phyloP scores from a whole-genome alignment of 176 grass and related monocot species.

The Aegilops longissima region DNA sequence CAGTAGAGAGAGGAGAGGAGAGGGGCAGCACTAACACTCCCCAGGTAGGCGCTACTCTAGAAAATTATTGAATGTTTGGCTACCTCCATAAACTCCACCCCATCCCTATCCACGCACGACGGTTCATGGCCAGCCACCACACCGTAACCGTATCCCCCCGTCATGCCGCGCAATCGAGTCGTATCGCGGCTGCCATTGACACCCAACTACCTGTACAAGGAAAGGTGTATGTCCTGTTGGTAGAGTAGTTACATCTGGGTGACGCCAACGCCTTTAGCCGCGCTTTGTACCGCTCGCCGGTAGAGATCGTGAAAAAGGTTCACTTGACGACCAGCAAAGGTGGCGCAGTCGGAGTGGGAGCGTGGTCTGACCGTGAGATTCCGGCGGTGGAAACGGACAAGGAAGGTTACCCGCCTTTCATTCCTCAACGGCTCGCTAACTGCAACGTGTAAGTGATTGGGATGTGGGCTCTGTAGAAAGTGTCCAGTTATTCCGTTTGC shows the following conservation, averaged over 20 bases:
- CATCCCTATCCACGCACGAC: not conserved
- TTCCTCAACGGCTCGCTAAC: conserved; percentile 31
- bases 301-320: not conserved
- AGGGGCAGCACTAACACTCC: conserved; percentile 29
- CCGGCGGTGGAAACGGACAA: conserved; percentile 43
- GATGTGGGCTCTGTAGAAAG: not conserved
- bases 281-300: not conserved
- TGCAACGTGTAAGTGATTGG: not conserved
- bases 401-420: not conserved
- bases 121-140: not conserved
- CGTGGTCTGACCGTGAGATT: conserved; percentile 14
- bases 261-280: not conserved
- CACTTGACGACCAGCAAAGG: not conserved
- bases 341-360: not conserved
- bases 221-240: not conserved
- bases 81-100: not conserved
- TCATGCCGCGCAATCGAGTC: not conserved
- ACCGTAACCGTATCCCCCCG: not conserved
- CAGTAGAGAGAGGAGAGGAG: conserved; percentile 19
- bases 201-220: not conserved
- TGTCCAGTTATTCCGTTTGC: conserved; percentile 3
- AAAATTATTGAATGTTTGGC: not conserved
- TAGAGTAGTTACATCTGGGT: no score
- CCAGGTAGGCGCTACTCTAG: not conserved
- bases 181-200: not conserved